phyloP scores from a whole-genome alignment of 768 basidiomycete species.

The Polyporus arcularius region DNA sequence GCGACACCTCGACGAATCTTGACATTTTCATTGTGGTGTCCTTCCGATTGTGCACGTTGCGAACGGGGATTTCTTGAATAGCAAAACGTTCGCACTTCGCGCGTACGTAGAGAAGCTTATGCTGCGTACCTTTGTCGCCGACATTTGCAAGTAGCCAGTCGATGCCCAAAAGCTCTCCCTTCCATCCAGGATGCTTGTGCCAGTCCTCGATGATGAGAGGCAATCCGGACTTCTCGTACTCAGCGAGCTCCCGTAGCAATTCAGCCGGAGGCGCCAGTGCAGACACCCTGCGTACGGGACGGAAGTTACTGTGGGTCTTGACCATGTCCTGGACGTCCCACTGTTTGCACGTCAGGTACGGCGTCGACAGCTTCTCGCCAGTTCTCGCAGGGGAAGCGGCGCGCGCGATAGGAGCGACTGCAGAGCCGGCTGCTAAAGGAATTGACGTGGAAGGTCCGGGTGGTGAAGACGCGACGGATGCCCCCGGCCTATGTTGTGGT shows the following conservation, averaged over 20 bases:
- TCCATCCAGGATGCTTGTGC: constrained; percentile 60
- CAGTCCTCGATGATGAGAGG: constrained; percentile 69
- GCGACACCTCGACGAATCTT: constrained; percentile 52
- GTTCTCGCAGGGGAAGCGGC: too few relatives aligned
- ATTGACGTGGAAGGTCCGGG: too few relatives aligned
- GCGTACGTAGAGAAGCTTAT: constrained; percentile 24
- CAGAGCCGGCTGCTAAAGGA: background rate
- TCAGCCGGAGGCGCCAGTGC: constrained; percentile 26
- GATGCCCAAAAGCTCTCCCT: constrained; percentile 49
- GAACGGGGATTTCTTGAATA: constrained; percentile 54
- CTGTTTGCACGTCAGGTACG: constrained; percentile 37
- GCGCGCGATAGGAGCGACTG: too few relatives aligned
- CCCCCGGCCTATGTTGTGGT: background rate
- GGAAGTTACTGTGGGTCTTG: constrained; percentile 42
- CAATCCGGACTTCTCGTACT: constrained; percentile 50
- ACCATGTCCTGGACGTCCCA: constrained; percentile 55
- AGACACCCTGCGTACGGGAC: constrained; percentile 40
- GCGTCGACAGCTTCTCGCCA: background rate
- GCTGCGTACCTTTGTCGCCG: constrained; percentile 27
- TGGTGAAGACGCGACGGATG: too few relatives aligned
- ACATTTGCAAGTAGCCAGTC: constrained; percentile 50
- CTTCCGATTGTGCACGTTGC: constrained; percentile 60
- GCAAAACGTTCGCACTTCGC: background rate
- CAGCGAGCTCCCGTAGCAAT: constrained; percentile 38
- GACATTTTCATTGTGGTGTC: constrained; percentile 54